These are phyloP conservation scores for Rhododendron ovatum DNA, from an alignment of 148 eudicot genomes.

Conservation along the genomic window DNA sequence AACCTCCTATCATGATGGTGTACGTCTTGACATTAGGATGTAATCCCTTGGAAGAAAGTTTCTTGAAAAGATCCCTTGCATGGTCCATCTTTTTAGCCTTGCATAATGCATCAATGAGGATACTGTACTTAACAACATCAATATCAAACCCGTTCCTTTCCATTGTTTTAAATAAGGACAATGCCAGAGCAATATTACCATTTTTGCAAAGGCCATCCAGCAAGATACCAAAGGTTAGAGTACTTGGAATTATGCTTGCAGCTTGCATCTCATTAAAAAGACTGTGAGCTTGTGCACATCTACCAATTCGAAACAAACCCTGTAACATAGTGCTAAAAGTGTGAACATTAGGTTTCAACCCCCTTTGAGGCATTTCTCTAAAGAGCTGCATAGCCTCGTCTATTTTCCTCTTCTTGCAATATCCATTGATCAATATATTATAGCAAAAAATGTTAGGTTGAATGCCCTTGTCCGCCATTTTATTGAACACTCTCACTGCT, in stretches of 20 bases:
- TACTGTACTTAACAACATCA: neutral
- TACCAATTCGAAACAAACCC: neutral
- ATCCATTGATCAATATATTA: too few relatives aligned
- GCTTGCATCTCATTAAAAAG: neutral
- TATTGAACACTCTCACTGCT: neutral
- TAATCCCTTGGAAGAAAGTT: neutral
- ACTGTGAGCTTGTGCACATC: too few relatives aligned
- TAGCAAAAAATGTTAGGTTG: too few relatives aligned
- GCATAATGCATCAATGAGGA: constrained; percentile 7
- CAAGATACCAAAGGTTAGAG: neutral
- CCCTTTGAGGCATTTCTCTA: neutral
- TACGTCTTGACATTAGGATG: neutral
- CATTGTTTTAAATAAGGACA: neutral
- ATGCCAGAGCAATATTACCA: neutral
- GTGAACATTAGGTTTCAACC: neutral
- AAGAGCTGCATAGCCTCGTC: constrained; percentile 6
- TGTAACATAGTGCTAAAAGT: neutral
- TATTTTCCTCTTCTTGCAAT: neutral
- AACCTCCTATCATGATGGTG: neutral
- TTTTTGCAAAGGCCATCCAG: neutral
- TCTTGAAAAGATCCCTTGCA: neutral
- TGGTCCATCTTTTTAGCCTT: neutral
- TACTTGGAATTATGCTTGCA: neutral
- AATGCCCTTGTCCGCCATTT: too few relatives aligned
- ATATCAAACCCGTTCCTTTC: neutral